These are phyloP conservation scores for Madurella fahalii DNA, from an alignment of 2,329 filamentous ascomycete species.

Conservation along the genomic window DNA sequence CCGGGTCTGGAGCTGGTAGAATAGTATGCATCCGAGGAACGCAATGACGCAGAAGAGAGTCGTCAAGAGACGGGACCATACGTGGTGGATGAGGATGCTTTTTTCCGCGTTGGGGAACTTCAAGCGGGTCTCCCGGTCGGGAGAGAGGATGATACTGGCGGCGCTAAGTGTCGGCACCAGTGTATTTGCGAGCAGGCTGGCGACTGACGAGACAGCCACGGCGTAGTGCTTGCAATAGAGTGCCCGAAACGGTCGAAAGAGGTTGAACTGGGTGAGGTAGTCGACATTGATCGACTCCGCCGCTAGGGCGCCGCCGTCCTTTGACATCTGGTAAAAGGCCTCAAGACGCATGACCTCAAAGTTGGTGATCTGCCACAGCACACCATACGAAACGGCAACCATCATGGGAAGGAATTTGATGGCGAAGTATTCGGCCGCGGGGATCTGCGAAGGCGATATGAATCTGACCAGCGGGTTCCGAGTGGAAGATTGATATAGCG, in stretches of 20 bases:
- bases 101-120: conserved; percentile 44
- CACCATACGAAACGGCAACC: conserved; percentile 57
- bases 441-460: conserved; percentile 45
- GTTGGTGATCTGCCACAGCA: conserved; percentile 63
- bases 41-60: conserved; percentile 54
- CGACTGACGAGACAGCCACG: conserved; percentile 62
- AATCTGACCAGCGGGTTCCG: conserved; percentile 47
- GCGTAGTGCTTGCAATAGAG: conserved; percentile 62
- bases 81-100: conserved; percentile 50
- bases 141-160: conserved; percentile 55
- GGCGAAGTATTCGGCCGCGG: conserved; percentile 51
- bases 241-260: conserved; percentile 61
- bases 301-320: conserved; percentile 55
- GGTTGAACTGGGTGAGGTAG: conserved; percentile 65
- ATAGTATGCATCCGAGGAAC: conserved; percentile 51
- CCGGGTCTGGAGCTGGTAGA: conserved; percentile 58
- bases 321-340: conserved; percentile 63
- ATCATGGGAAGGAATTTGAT: conserved; percentile 62
- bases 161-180: conserved; percentile 66
- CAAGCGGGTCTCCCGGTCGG: conserved; percentile 44
- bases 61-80: conserved; percentile 61
- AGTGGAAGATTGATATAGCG: conserved; percentile 49
- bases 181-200: conserved; percentile 62
- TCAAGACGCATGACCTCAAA: conserved; percentile 65
- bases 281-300: conserved; percentile 68